Percentiles rank a stretch among this genome's conserved stretches.
These are phyloP conservation scores for Coniochaeta hoffmannii DNA, from an alignment of 2,329 filamentous ascomycete species.

Conservation along the genomic window DNA sequence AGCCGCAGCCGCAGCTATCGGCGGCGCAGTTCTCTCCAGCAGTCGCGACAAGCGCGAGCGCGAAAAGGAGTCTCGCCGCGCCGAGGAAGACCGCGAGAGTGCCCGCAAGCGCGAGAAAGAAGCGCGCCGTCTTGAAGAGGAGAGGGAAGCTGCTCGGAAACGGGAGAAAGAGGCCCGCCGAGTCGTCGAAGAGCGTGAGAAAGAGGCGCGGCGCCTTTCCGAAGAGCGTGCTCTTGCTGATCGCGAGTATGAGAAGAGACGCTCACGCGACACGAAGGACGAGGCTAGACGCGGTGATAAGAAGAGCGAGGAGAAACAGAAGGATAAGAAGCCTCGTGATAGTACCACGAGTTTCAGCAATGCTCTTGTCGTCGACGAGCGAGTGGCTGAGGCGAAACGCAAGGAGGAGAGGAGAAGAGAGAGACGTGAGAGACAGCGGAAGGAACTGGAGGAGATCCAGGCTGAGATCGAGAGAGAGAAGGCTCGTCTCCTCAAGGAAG, in stretches of 20 bases:
- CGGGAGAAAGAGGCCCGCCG: constrained; percentile 11
- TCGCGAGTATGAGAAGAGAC: neutral
- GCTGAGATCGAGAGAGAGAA: constrained; percentile 10
- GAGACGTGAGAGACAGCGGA: neutral
- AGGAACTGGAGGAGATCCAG: constrained; percentile 3
- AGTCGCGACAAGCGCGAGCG: constrained; percentile 20
- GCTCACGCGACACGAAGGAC: neutral
- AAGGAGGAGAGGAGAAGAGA: constrained; percentile 1
- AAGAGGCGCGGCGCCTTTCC: constrained; percentile 3
- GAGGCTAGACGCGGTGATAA: neutral
- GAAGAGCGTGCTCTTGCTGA: constrained; percentile 6
- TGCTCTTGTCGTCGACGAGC: neutral
- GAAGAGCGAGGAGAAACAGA: neutral
- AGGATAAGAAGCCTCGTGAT: constrained; percentile 1
- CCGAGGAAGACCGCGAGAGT: constrained; percentile 12
- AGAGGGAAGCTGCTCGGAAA: constrained; percentile 4
- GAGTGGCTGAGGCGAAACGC: neutral
- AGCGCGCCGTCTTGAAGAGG: constrained; percentile 8
- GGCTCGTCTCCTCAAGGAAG: neutral
- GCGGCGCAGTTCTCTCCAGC: constrained; percentile 17
- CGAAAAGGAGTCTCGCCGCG: constrained; percentile 4
- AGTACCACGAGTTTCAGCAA: neutral
- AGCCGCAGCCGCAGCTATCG: constrained; percentile 33
- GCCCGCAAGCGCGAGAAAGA: constrained; percentile 12
- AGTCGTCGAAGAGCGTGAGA: constrained; percentile 16